These are phyloP conservation scores for Paecilomyces variotii DNA, from an alignment of 2,329 filamentous ascomycete genomes.

Conservation along the genomic window DNA sequence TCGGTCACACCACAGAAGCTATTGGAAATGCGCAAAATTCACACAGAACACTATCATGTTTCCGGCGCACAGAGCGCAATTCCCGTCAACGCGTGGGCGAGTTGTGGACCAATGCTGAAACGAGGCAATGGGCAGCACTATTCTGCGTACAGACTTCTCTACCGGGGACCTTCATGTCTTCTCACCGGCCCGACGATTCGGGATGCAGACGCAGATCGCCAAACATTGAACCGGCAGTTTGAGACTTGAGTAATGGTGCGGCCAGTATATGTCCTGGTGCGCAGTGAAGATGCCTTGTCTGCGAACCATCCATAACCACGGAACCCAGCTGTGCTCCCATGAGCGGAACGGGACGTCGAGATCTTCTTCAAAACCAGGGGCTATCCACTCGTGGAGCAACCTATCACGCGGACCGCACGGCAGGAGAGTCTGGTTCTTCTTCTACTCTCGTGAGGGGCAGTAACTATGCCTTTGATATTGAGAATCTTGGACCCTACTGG, in stretches of 20 bases:
- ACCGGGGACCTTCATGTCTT: not conserved
- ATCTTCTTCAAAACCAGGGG: not conserved
- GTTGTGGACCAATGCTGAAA: not conserved
- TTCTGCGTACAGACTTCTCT: not conserved
- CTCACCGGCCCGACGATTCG: not conserved
- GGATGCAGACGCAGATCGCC: not conserved
- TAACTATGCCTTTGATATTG: not conserved
- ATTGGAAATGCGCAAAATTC: not conserved
- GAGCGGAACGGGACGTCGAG: not conserved
- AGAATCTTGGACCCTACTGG: not conserved
- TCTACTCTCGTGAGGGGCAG: not conserved
- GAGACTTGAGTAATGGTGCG: not conserved
- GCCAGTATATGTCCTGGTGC: not conserved
- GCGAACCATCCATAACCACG: not conserved
- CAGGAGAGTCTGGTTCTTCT: not conserved
- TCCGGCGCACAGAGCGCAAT: not conserved
- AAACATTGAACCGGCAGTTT: not conserved
- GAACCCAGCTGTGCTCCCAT: not conserved
- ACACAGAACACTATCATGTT: not conserved
- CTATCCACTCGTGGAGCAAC: not conserved
- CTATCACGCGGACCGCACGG: not conserved
- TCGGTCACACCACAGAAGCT: not conserved
- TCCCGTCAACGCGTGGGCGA: not conserved
- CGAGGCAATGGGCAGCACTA: not conserved
- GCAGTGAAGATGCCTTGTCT: not conserved